Evolutionary conservation across 305 asterid genomes (phyloP), one percentile per base, ranked within the genome.

Genomic region (Fraxinus ornus): DNA sequence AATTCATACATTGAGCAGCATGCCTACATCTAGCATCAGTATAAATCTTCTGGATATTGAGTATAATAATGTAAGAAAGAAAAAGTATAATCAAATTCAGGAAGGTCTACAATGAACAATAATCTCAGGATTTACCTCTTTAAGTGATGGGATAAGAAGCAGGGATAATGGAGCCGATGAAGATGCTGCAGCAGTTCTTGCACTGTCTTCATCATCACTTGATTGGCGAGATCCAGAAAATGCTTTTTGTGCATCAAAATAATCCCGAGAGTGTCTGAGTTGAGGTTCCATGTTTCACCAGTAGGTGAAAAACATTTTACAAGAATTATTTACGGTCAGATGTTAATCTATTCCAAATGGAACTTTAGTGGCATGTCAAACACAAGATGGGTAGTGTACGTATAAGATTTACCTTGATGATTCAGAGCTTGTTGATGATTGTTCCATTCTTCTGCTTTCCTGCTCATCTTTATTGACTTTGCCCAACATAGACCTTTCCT

Each of bases 61-160:
- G 79, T 36, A 30, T 24, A 33, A 77, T 52, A 36, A 39, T 15
- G 71, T 62, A 21, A 62, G 21, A 57, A 52, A 1, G 64, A 52
- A 21, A 62, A 66, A 26, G 36, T 26, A 26, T 13, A 66, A 66
- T 66, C 74, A 66, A 26, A 79, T 36, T 62, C 76, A 64, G 72
- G 79, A 78, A 74, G 47, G 47, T 37, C 33, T 10, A 49, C 39
- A 49, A 22, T 70, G 22, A 80, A 64, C 3, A n/a, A 41, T 15
- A 66, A 80, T 36, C 64, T 64, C 32, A 21, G 47, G 66, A 78
- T 90, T 66, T 88, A 93, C 98, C 88, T 94, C 98, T 92, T 91
- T 93, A 84, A 94, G 87, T 32, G 97, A 92, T 83, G 98, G 98
- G 80, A 91, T 86, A 66, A 93, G 82, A 83, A 94, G 96, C 80